Conservation (phyloP, 768 basidiomycete genomes). For the Leccinellum rugosiceps region DNA sequence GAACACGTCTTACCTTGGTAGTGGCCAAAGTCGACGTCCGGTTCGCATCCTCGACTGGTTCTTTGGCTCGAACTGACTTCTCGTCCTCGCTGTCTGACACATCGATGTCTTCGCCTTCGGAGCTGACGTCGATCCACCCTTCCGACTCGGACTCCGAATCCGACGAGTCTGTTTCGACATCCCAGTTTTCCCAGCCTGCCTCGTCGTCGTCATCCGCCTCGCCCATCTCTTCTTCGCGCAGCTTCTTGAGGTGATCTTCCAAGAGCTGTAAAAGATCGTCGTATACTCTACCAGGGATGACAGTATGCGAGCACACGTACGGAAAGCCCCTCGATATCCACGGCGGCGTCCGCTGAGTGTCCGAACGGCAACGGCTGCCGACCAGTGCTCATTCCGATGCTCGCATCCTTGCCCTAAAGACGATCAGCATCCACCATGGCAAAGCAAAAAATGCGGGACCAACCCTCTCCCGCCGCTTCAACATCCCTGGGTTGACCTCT, state of each 20-base stretch:
- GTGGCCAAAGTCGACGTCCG: constrained; percentile 70
- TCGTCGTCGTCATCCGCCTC: constrained; percentile 63
- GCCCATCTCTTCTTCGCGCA: constrained; percentile 58
- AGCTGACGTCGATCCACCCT: constrained; percentile 79
- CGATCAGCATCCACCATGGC: background rate
- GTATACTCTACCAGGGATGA: background rate
- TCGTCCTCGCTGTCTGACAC: constrained; percentile 88
- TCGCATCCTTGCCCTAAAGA: constrained; percentile 82
- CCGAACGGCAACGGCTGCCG: constrained; percentile 78
- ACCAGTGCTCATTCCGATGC: constrained; percentile 66
- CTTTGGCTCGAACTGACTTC: constrained; percentile 15
- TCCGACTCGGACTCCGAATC: constrained; percentile 53
- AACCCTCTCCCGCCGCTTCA: constrained; percentile 85
- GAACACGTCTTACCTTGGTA: constrained; percentile 56
- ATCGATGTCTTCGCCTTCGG: constrained; percentile 64
- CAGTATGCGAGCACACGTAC: constrained; percentile 42
- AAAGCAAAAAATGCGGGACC: constrained; percentile 20
- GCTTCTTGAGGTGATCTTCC: constrained; percentile 78
- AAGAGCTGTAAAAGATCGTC: constrained; percentile 53
- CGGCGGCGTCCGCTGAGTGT: constrained; percentile 66
- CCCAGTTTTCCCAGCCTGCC: constrained; percentile 86
- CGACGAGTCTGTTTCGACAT: constrained; percentile 70
- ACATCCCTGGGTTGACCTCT: constrained; percentile 92
- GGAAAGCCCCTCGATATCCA: constrained; percentile 86
- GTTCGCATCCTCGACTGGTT: constrained; percentile 20